Percentiles rank a stretch among this genome's conserved stretches.
Conservation (phyloP, 1,284 basidiomycete species). For the Malassezia caprae region DNA sequence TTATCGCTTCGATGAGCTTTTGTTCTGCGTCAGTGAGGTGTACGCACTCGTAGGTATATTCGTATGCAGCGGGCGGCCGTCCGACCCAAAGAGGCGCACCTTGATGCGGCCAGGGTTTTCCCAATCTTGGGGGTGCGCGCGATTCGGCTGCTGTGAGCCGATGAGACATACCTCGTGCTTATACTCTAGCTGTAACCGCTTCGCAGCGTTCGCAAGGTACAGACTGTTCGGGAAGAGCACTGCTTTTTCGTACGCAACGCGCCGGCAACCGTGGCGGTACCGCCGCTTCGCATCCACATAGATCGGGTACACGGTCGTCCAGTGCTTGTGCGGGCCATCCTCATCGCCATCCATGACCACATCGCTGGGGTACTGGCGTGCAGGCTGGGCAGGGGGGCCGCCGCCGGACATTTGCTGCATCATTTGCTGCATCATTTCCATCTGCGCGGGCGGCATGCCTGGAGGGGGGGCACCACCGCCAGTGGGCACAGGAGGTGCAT, state of each 20-base stretch:
- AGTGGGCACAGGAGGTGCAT: constrained; percentile 16
- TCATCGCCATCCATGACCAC: constrained; percentile 8
- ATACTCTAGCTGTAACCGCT: constrained; percentile 63
- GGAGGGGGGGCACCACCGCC: neutral
- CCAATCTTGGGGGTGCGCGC: constrained; percentile 88
- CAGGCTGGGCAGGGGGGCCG: constrained; percentile 19
- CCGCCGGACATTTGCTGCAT: constrained; percentile 34
- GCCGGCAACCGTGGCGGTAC: constrained; percentile 67
- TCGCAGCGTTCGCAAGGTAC: constrained; percentile 75
- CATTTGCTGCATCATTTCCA: constrained; percentile 36
- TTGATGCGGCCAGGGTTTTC: constrained; percentile 72
- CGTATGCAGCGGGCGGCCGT: constrained; percentile 63
- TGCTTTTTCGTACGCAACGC: constrained; percentile 66
- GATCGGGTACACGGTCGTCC: constrained; percentile 89
- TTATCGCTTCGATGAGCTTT: constrained; percentile 54
- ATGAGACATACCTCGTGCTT: constrained; percentile 62
- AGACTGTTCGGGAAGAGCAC: constrained; percentile 91
- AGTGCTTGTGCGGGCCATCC: constrained; percentile 54
- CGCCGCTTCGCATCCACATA: constrained; percentile 92
- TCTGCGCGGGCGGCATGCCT: constrained; percentile 24
- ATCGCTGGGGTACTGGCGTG: constrained; percentile 10
- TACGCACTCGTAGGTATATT: constrained; percentile 54
- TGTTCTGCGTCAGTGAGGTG: constrained; percentile 57
- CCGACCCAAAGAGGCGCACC: constrained; percentile 70
- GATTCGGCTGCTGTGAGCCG: constrained; percentile 52